These are phyloP conservation scores for Volvox africanus DNA, from an alignment of 139 green algal species.

Conservation along the genomic window DNA sequence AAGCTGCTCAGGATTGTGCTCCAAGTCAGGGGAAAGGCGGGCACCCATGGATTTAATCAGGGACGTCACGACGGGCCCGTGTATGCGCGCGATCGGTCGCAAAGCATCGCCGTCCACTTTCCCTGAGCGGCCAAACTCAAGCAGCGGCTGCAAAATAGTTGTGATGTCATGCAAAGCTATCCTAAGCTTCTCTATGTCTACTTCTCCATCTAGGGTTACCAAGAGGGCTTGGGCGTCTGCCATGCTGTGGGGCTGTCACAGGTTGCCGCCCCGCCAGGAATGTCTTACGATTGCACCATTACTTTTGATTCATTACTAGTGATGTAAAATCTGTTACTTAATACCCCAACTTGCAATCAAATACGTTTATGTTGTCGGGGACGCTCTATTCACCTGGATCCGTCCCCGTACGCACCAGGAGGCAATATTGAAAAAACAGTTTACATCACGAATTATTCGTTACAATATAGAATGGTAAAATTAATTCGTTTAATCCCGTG, in stretches of 20 bases:
- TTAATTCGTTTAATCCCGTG: neutral
- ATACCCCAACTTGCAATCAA: too few relatives aligned
- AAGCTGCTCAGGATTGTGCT: neutral
- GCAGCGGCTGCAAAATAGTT: neutral
- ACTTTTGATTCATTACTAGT: neutral
- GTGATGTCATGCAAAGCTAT: neutral
- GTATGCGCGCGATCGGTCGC: neutral
- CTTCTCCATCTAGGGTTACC: neutral
- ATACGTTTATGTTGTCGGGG: too few relatives aligned
- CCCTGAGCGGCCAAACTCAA: neutral
- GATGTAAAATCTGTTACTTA: neutral
- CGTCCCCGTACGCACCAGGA: neutral
- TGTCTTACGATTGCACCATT: neutral
- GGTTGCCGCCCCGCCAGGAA: neutral
- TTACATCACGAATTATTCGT: neutral
- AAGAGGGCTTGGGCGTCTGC: conserved; percentile 5
- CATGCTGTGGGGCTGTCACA: neutral
- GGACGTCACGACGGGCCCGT: neutral
- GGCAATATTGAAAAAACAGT: neutral
- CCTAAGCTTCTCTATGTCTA: neutral
- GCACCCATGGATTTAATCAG: neutral
- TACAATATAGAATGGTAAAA: neutral
- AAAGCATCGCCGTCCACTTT: neutral
- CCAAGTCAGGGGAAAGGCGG: neutral
- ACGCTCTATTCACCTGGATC: too few relatives aligned